Evolutionary conservation across 495 filamentous ascomycete genomes (phyloP), one percentile per base, ranked within the genome.

Genomic region (Penicillium alfredii): DNA sequence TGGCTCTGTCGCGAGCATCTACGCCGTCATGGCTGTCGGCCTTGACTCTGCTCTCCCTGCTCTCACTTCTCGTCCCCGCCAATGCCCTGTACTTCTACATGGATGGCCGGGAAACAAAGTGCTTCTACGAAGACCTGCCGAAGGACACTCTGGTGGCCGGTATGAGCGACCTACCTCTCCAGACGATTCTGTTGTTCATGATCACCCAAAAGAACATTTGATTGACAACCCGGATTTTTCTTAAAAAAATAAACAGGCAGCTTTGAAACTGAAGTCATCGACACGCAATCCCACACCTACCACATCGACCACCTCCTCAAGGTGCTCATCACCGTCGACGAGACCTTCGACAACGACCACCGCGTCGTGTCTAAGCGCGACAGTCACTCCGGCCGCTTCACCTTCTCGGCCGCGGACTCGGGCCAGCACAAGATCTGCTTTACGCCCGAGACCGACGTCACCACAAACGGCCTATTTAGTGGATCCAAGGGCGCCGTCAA

Each of bases 321-420:
- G 60, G 78, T 98, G 49, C 82, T 78, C 61, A 92, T 97, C 55
- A 89, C 86, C 11, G 92, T 98, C 38, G 88, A 94, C 46, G 93
- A 98, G 70, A 74, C 81, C 54, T 98, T 98, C 64, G 92, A 97
- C 78, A 92, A 95, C 64, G 86, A 96, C 72, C 92, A 98, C 74
- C 86, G 86, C 42, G 80, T 98, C 30, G 85, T 97, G 33, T 82
- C 80, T 42, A 88, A 94, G 65, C 80, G 82, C 46, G 88, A 88
- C 46, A 64, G 73, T 25, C 54, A 76, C 38, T 66, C 76, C 22
- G 93, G 92, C 44, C 83, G 83, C 52, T 96, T 97, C 74, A 96
- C 92, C 45, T 97, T 98, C 80, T 88, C 79, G 36, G 87, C 93
- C 24, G 86, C 87, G 45, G 93, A 96, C 54, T 77, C 85, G 3